A percentile compares a stretch with the other conserved stretches of the same genome.
Conservation (phyloP, 345 rosid species). For the Geranium rotundifolium region DNA sequence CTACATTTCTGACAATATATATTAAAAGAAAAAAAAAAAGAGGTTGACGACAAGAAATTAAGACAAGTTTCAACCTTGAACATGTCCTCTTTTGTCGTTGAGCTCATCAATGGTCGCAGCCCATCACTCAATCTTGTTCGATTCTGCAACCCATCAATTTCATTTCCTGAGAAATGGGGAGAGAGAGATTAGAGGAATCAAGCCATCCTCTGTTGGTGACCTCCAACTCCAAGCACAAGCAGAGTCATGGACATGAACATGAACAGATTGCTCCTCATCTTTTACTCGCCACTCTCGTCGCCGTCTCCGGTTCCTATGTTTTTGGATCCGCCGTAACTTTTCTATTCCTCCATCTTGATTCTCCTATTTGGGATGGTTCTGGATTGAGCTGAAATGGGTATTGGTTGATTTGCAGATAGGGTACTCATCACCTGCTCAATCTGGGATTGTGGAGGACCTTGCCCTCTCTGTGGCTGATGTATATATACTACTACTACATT, state of each 20-base stretch:
- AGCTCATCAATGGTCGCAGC: too few relatives aligned
- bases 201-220: constrained; percentile 17
- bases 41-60: too few relatives aligned
- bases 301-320: constrained; percentile 36
- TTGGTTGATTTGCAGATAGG: constrained; percentile 39
- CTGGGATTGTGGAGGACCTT: constrained; percentile 57
- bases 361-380: background rate
- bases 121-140: background rate
- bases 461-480: constrained; percentile 59
- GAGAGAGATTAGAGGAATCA: constrained; percentile 11
- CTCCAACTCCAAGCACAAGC: background rate
- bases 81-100: too few relatives aligned
- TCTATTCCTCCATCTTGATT: background rate
- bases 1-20: too few relatives aligned
- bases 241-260: constrained; percentile 1
- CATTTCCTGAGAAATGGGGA: constrained; percentile 2
- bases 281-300: constrained; percentile 24
- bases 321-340: constrained; percentile 42
- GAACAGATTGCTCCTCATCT: constrained; percentile 16
- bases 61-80: too few relatives aligned
- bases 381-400: background rate
- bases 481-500: background rate
- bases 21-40: too few relatives aligned
- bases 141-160: background rate
- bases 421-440: constrained; percentile 78